These are phyloP conservation scores for Blastobotrys petasosporus DNA, from an alignment of 1,139 yeast species.

Conservation along the genomic window DNA sequence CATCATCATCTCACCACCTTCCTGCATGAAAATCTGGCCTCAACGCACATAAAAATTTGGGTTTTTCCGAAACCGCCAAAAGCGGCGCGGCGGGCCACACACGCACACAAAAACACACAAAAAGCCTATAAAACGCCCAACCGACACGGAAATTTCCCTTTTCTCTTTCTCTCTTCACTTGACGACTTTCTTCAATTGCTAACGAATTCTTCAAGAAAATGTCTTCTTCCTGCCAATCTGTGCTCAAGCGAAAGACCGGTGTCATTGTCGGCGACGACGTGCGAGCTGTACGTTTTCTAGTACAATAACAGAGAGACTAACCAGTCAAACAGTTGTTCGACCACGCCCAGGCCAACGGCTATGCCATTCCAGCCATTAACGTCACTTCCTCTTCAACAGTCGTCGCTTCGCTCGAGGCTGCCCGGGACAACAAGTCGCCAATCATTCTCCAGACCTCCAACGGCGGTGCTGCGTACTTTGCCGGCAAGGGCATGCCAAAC, in stretches of 20 bases:
- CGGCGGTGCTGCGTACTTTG: conserved; percentile 99
- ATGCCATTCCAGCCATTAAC: conserved; percentile 98
- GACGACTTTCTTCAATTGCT: too few relatives aligned
- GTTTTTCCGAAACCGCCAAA: too few relatives aligned
- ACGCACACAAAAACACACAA: too few relatives aligned
- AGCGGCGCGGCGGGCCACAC: too few relatives aligned
- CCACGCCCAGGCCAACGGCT: conserved; percentile 88
- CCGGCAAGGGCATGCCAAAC: conserved; percentile 98
- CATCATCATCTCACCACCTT: too few relatives aligned
- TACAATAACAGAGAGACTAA: not conserved
- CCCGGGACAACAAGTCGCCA: conserved; percentile 93
- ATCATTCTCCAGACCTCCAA: conserved; percentile 94
- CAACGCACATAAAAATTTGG: too few relatives aligned
- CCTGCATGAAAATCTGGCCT: too few relatives aligned
- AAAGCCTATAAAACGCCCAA: too few relatives aligned
- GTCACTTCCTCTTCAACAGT: conserved; percentile 97
- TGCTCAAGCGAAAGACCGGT: conserved; percentile 87
- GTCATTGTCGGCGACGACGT: conserved; percentile 99
- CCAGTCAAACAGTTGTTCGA: conserved; percentile 51
- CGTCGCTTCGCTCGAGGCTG: conserved; percentile 96
- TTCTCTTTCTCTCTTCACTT: too few relatives aligned
- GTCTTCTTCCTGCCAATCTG: conserved; percentile 40
- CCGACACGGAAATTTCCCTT: too few relatives aligned
- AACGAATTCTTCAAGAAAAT: too few relatives aligned
- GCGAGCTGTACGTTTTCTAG: conserved; percentile 35